Evolutionary conservation across 2,329 filamentous ascomycete species (phyloP).

Genomic region (Apiospora rasikravindrae): DNA sequence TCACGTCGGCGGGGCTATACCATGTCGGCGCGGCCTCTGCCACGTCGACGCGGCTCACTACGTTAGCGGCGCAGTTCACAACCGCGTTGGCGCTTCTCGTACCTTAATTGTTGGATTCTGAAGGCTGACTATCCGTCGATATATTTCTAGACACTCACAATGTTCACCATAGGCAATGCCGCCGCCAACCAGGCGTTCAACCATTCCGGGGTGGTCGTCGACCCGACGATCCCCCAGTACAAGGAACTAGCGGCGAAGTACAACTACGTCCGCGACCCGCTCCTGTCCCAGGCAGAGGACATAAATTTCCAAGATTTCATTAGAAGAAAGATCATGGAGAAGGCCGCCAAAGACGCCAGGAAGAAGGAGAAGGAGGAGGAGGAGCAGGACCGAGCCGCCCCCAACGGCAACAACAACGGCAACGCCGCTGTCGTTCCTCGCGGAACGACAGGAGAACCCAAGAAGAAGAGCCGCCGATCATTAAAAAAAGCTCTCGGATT

Average conservation of each 20-base stretch:
- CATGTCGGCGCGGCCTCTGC: background rate
- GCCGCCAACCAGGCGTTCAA: background rate
- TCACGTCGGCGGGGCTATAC: background rate
- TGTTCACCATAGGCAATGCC: conserved; percentile 7
- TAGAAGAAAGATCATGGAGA: background rate
- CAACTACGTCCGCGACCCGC: conserved; percentile 5
- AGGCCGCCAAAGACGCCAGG: background rate
- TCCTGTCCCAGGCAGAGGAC: background rate
- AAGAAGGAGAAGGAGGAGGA: background rate
- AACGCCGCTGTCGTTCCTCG: background rate
- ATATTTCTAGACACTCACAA: background rate
- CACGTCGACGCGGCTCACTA: background rate
- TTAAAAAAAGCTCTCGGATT: background rate
- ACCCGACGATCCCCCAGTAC: conserved; percentile 1
- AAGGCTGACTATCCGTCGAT: background rate
- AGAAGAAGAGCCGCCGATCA: background rate
- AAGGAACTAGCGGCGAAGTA: background rate
- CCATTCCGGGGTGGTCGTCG: background rate
- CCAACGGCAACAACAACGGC: background rate
- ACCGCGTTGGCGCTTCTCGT: too few species aligned
- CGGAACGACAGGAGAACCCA: background rate
- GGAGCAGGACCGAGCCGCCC: background rate
- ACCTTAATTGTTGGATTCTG: background rate
- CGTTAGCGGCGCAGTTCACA: background rate
- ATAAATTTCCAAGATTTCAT: conserved; percentile 3